Base-by-base conservation (phyloP, 73 alveolate species). In the Stentor roeselii region DNA sequence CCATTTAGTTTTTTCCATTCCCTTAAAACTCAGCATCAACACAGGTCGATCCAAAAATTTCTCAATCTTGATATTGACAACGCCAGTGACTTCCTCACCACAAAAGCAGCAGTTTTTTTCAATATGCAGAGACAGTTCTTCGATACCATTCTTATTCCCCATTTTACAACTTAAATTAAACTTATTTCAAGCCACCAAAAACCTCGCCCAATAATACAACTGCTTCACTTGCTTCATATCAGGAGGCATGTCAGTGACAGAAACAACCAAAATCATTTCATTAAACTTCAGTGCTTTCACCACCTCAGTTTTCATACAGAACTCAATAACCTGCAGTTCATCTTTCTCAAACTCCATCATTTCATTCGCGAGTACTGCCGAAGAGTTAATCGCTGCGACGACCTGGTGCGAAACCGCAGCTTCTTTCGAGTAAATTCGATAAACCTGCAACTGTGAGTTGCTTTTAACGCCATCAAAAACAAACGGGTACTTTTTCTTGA, bases 401-500 rank as follows among this genome's bases (percentile, higher is more conserved):
- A 67, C 21, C 34, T 67, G 41, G 21, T n/a, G 41, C 11, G n/a
- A 27, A 67, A 32, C 41, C 1, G 41, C 41, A 15, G 15, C 80
- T 21, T 67, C 80, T 67, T 32, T 67, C 21, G n/a, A 32, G 27
- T 21, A n/a, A 67, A 67, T n/a, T 34, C 80, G 21, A 21, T 67
- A 32, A 32, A 67, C 21, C 21, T 30, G n/a, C 34, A 27, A 11
- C 41, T 32, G n/a, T 67, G 50, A 21, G 41, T 14, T 14, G 21
- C 15, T 21, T 14, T 11, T 21, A 21, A 32, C 11, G 3, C 42
- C 14, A 30, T 21, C 15, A 27, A 21, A 15, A 67, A 11, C 80
- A 67, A 1, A 67, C 1, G 80, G 80, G 42, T 67, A 67, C 34
- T 67, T 67, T 67, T 32, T 67, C 80, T 67, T 67, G 27, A 67